Base-by-base conservation (phyloP, 768 basidiomycete genomes). In the Clavulina sp. region DNA sequence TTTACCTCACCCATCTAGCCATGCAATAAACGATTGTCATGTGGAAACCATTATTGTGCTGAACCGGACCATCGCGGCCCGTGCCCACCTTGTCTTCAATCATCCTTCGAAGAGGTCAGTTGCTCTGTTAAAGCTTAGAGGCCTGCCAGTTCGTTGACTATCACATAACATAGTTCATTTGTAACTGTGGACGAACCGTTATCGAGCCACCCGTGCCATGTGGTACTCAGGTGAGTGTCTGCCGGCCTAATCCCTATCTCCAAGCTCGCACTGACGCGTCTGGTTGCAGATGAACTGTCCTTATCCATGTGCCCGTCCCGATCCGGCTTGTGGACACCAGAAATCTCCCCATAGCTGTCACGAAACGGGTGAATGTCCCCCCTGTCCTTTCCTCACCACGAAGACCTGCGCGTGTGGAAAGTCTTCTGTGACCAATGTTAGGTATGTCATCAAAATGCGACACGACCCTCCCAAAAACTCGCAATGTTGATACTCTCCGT, bases 351-450 rank as follows among this genome's bases (percentile, higher is more conserved):
- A 97, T 64, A 65, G 71, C 4, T 97, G 95, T 59, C 95, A 97
- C 62, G 81, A 83, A 57, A 77, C 76, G 48, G 66, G 69, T 4
- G 66, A 62, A 0, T 99, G 95, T 62, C 93, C 93, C 1, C 85
- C 89, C 0, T 99, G 95, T 59, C 78, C 82, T 1, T 81, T 78
- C 63, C 68, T 99, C 41, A 80, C 83, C 0, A 70, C 68, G 26
- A 91, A 89, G 62, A 58, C 61, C 4, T 99, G 95, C 62, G 86
- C 84, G 0, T 99, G 95, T 61, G 86, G 88, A 24, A 89, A 92
- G 72, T 82, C 79, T 60, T 66, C 66, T 33, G 71, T 97, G 3
- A 73, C 70, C 41, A 87, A 96, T 59, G 73, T 91, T 31, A 23
- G 31, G 48, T 49, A 34, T 9, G 48, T 33, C 7, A 16, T 33